phyloP scores from a whole-genome alignment of 176 grass and related monocot genomes.

The Triticum timopheevii region DNA sequence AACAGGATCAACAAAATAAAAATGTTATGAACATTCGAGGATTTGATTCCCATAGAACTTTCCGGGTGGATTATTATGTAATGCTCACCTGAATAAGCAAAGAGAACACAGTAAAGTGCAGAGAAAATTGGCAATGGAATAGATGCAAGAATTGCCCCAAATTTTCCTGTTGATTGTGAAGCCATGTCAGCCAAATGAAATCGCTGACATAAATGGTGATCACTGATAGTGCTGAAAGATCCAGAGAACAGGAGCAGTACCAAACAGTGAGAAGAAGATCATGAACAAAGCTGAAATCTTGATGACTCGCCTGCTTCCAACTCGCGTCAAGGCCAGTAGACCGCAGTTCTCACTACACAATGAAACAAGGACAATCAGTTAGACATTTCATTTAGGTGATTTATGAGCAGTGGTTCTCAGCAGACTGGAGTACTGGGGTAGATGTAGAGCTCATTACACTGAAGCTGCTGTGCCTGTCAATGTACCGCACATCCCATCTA shows the following conservation, averaged over 20 bases:
- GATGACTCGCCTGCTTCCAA: constrained; percentile 87
- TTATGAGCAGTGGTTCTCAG: background rate
- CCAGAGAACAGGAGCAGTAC: constrained; percentile 30
- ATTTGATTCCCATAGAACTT: background rate
- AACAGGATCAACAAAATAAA: background rate
- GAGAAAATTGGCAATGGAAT: constrained; percentile 84
- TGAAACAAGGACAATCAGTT: constrained; percentile 3
- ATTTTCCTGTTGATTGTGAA: constrained; percentile 67
- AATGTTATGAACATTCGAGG: background rate
- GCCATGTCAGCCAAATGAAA: background rate
- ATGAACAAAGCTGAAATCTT: constrained; percentile 83
- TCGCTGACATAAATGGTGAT: background rate
- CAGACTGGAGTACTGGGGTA: background rate
- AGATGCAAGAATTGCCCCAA: constrained; percentile 88
- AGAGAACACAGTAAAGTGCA: constrained; percentile 85
- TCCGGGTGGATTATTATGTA: background rate
- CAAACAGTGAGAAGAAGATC: constrained; percentile 95
- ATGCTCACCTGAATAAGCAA: constrained; percentile 76
- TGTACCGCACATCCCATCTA: constrained; percentile 85
- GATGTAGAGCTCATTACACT: constrained; percentile 55
- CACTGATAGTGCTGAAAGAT: constrained; percentile 14
- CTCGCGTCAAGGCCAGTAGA: constrained; percentile 72
- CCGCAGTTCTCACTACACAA: constrained; percentile 85
- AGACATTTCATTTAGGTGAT: background rate
- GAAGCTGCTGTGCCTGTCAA: constrained; percentile 82